A percentile compares a stretch with the other conserved stretches of the same genome.
Evolutionary conservation across 352 stramenopile genomes (phyloP).

Genomic region (Pythium rhizo-oryzae): DNA sequence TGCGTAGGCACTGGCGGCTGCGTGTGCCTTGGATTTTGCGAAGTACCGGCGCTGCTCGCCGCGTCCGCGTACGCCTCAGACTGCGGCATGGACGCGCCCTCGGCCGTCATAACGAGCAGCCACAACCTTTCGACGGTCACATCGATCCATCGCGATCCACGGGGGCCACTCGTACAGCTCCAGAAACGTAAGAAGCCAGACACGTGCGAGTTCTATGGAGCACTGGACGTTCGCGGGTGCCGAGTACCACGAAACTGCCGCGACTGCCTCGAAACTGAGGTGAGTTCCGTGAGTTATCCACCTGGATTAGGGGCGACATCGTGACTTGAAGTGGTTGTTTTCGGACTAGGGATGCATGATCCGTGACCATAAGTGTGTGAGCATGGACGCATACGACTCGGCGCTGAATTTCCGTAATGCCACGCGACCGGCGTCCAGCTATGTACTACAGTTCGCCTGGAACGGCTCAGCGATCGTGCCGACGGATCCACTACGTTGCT

Average conservation of each 20-base stretch:
- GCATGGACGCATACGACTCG: not conserved
- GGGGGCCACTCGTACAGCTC: not conserved
- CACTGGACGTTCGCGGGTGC: constrained; percentile 11
- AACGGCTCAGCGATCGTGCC: not conserved
- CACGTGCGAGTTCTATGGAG: not conserved
- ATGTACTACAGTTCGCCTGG: not conserved
- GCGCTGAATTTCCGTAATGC: constrained; percentile 1
- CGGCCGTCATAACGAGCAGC: not conserved
- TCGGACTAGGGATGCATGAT: constrained; percentile 12
- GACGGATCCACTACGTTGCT: not conserved
- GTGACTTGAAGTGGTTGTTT: not conserved
- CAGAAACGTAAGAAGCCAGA: not conserved
- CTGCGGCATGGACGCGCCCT: not conserved
- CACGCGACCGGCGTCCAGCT: not conserved
- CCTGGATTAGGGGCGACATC: too few species aligned
- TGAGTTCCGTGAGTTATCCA: too few species aligned
- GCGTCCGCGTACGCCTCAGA: not conserved
- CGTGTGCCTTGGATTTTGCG: too few species aligned
- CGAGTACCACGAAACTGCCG: constrained; percentile 9
- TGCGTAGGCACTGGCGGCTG: constrained; percentile 8
- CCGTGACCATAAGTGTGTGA: not conserved
- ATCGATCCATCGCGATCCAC: constrained; percentile 1
- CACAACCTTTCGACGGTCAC: not conserved
- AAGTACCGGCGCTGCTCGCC: constrained; percentile 21
- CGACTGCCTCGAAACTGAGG: constrained; percentile 5